These are phyloP conservation scores for Candida montana DNA, from an alignment of 805 yeast genomes.

Conservation along the genomic window DNA sequence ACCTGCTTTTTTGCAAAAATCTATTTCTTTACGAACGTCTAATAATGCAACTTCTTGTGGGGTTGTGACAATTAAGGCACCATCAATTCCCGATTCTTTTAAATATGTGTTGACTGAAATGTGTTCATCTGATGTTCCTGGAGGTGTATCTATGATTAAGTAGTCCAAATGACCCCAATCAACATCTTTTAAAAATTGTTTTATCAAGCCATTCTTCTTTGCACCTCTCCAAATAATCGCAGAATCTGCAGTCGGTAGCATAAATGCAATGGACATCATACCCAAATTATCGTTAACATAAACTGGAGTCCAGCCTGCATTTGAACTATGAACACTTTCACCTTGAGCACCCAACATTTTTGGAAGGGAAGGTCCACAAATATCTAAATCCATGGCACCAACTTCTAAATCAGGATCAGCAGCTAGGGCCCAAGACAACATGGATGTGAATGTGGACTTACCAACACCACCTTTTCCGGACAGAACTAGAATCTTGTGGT, in stretches of 20 bases:
- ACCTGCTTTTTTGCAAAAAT: conserved; percentile 88
- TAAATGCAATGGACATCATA: conserved; percentile 89
- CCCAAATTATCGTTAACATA: conserved; percentile 94
- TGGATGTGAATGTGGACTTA: conserved; percentile 89
- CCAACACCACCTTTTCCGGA: conserved; percentile 97
- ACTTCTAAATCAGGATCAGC: conserved; percentile 62
- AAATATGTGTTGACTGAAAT: conserved; percentile 81
- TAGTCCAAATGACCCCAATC: conserved; percentile 92
- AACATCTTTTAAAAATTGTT: conserved; percentile 89
- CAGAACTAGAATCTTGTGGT: conserved; percentile 78
- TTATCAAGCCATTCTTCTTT: conserved; percentile 90
- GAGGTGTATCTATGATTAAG: conserved; percentile 92
- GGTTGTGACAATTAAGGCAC: conserved; percentile 91
- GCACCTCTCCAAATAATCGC: conserved; percentile 97
- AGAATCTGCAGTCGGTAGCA: conserved; percentile 89
- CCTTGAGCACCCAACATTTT: conserved; percentile 89
- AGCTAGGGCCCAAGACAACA: conserved; percentile 96
- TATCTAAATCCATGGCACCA: conserved; percentile 96
- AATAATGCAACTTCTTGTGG: conserved; percentile 96
- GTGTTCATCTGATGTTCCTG: conserved; percentile 98
- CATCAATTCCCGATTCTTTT: conserved; percentile 89
- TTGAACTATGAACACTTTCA: conserved; percentile 82
- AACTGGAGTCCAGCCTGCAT: conserved; percentile 94
- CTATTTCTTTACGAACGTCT: conserved; percentile 94
- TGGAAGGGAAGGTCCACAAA: conserved; percentile 97